These are phyloP conservation scores for Clitoria ternatea DNA, from an alignment of 306 rosid species.

Conservation along the genomic window DNA sequence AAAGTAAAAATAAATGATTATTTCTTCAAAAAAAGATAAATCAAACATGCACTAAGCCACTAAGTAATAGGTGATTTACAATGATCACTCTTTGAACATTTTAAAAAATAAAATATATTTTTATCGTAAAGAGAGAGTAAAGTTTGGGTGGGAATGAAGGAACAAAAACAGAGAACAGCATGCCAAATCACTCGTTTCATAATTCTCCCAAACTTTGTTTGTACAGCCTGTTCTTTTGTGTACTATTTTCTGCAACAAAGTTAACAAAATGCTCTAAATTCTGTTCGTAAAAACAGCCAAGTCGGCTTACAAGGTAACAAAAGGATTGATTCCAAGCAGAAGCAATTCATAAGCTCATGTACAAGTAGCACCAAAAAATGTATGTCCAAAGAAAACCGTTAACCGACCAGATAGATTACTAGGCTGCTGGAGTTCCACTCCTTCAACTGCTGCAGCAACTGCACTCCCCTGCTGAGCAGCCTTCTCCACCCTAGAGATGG, in stretches of 20 bases:
- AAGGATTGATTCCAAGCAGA: conserved; percentile 4
- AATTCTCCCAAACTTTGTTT: background rate
- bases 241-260: background rate
- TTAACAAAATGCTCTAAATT: background rate
- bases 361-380: conserved; percentile 2
- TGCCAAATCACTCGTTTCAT: background rate
- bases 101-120: background rate
- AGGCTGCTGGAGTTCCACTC: conserved; percentile 76
- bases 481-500: conserved; percentile 93
- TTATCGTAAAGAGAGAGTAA: background rate
- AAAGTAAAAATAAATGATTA: too few relatives aligned
- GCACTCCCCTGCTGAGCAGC: conserved; percentile 94
- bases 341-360: conserved; percentile 14
- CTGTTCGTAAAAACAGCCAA: background rate
- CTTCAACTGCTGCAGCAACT: conserved; percentile 94
- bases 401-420: conserved; percentile 59
- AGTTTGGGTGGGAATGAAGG: background rate
- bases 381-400: conserved; percentile 12
- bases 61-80: background rate
- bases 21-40: too few relatives aligned
- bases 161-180: background rate
- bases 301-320: background rate
- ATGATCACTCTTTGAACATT: background rate
- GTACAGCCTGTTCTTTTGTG: background rate
- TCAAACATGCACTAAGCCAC: too few relatives aligned